Base-by-base conservation (phyloP, 2,329 filamentous ascomycete species). In the Aspergillus novoparasiticus region DNA sequence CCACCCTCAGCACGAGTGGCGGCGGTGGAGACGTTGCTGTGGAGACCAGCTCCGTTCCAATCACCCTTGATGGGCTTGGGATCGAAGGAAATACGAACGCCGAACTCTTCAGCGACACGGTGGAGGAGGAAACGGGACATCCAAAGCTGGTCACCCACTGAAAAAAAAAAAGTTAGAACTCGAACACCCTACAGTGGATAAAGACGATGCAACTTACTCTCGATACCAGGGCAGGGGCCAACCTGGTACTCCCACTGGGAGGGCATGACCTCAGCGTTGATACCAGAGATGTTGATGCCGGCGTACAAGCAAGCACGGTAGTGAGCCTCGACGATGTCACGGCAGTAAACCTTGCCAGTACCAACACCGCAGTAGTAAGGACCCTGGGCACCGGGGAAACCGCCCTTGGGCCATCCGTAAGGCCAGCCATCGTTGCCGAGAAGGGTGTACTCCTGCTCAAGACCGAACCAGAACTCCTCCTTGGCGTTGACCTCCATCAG, bases 351-450 rank as follows among this genome's bases (percentile, higher is more conserved):
- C 86, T 95, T 96, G 84, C 94, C 93, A 71, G 93, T 91, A 73
- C 95, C 95, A 66, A 97, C 94, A 91, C 94, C 95, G 81, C 94
- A 97, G 90, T 96, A 97, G 87, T 96, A 96, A 66, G 93, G 93
- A 69, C 93, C 93, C 83, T 96, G 93, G 71, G 94, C 92, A 79
- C 91, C 93, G 69, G 93, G 93, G 90, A 90, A 96, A 76, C 93
- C 93, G 76, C 90, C 89, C 81, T 87, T 87, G 77, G 91, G 91
- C 92, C 93, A 96, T 83, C 95, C 95, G 76, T 93, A 97, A 60
- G 95, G 95, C 83, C 93, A 90, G 80, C 93, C 91, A 72, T 90
- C 87, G 71, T 89, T 82, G 76, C 94, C 94, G 72, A 98, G 90
- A 53, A 96, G 89, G 65, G 93, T 98, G 87, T 98, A 98, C 82